Percentiles rank a stretch among this genome's conserved stretches.
Evolutionary conservation across 208 protist species (phyloP).

Genomic region (Novymonas esmeraldas): DNA sequence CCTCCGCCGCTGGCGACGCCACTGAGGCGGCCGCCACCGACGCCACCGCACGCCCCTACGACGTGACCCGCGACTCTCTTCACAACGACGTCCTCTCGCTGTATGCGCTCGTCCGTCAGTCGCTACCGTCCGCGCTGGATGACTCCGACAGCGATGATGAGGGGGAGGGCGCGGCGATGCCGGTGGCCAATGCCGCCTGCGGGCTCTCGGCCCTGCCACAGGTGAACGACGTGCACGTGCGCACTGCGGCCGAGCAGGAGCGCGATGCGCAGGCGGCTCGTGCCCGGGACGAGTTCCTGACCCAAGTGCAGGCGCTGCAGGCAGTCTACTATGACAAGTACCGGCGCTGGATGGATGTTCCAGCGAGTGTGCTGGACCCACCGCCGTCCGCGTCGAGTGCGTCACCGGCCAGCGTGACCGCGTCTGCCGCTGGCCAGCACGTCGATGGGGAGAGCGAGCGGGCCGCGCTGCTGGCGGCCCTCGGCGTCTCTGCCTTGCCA

Average conservation of each 20-base stretch:
- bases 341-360: conserved; percentile 85
- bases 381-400: neutral
- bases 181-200: neutral
- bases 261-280: conserved; percentile 50
- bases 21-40: neutral
- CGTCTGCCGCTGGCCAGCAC: neutral
- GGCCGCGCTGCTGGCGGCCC: conserved; percentile 23
- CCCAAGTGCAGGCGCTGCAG: conserved; percentile 78
- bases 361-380: conserved; percentile 49
- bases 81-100: conserved; percentile 41
- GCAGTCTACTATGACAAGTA: conserved; percentile 75
- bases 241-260: conserved; percentile 46
- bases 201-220: neutral
- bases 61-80: conserved; percentile 69
- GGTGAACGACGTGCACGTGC: conserved; percentile 50
- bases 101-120: conserved; percentile 51
- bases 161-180: conserved; percentile 14
- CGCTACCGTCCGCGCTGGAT: conserved; percentile 57
- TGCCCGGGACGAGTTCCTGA: conserved; percentile 77
- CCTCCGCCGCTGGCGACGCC: no score
- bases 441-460: conserved; percentile 33
- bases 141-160: conserved; percentile 33
- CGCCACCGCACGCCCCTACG: conserved; percentile 25
- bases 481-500: neutral
- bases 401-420: neutral